Evolutionary conservation across 495 filamentous ascomycete genomes (phyloP), one percentile per base, ranked within the genome.

Genomic region (Xylaria castorea): DNA sequence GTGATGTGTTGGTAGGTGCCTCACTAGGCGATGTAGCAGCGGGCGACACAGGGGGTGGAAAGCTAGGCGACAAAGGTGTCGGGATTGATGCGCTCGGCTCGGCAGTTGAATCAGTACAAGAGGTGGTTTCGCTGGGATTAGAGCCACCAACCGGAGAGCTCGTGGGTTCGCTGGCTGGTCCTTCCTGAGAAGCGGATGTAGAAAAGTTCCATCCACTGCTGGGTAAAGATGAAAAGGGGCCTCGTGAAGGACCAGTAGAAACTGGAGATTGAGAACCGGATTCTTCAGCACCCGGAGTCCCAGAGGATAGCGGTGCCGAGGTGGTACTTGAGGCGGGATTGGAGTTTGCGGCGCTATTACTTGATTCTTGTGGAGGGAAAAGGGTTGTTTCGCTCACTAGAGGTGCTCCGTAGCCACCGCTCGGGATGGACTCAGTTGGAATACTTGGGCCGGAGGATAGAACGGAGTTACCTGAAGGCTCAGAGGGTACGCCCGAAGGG

Each of bases 121-220:
- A 62, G 1, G 65, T 73, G 44, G 71, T 63, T 4, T 63, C 20
- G 20, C 65, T 64, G 32, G 71, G 63, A 42, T 58, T 72, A 22
- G 71, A 50, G 34, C 44, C 65, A 3, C 25, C 22, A 22, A 42
- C 38, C 1, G 65, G 65, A 51, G 63, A 61, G 40, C 22, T 72
- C 16, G 71, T 68, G 8, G 71, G 57, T 63, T 63, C 57, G 38
- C 55, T 64, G 0, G 32, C 44, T 64, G 71, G 71, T 14, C 58
- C 64, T 64, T 36, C 55, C 38, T 68, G 42, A 60, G 65, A 58
- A 18, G 71, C 71, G 0, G 71, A 73, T 20, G 71, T 64, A 22
- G 71, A 58, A 68, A 73, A 71, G 25, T 78, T 79, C 77, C 77
- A 79, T 30, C 77, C 77, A 63, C 74, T 78, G 48, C 72, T 78